A percentile compares a stretch with the other conserved stretches of the same genome.
phyloP scores from a whole-genome alignment of 2,329 filamentous ascomycete genomes.

The Dactylellina parvicollis region DNA sequence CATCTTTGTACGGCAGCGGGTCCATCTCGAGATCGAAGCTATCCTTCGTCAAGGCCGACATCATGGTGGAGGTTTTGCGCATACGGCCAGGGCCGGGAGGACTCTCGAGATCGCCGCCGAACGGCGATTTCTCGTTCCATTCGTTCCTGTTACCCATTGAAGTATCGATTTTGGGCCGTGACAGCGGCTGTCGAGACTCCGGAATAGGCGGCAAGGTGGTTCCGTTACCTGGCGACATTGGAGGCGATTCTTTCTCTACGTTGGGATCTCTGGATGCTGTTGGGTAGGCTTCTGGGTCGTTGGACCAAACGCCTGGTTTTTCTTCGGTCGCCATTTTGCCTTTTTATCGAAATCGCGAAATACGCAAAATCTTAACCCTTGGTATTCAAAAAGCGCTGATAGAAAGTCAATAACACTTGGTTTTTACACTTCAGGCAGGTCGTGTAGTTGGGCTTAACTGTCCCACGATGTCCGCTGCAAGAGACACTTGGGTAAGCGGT shows the following conservation, averaged over 20 bases:
- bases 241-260: constrained; percentile 41
- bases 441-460: constrained; percentile 5
- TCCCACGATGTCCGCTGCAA: constrained; percentile 9
- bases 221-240: constrained; percentile 50
- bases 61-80: constrained; percentile 43
- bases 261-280: constrained; percentile 31
- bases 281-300: constrained; percentile 44
- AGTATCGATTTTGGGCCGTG: constrained; percentile 38
- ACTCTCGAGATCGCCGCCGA: constrained; percentile 31
- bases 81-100: constrained; percentile 37
- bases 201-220: constrained; percentile 36
- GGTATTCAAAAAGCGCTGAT: constrained; percentile 1
- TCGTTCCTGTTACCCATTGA: constrained; percentile 15
- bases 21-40: constrained; percentile 49
- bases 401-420: not conserved
- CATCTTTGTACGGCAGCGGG: constrained; percentile 45
- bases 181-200: constrained; percentile 25
- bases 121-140: constrained; percentile 36
- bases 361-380: not conserved
- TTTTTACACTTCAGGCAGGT: constrained; percentile 26
- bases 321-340: constrained; percentile 30
- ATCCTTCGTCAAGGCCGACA: constrained; percentile 48
- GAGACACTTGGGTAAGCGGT: constrained; percentile 7
- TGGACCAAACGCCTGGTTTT: constrained; percentile 37
- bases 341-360: constrained; percentile 10